Evolutionary conservation across 2,329 filamentous ascomycete genomes (phyloP), one percentile per base, ranked within the genome.

Genomic region (Penicillium thymicola): DNA sequence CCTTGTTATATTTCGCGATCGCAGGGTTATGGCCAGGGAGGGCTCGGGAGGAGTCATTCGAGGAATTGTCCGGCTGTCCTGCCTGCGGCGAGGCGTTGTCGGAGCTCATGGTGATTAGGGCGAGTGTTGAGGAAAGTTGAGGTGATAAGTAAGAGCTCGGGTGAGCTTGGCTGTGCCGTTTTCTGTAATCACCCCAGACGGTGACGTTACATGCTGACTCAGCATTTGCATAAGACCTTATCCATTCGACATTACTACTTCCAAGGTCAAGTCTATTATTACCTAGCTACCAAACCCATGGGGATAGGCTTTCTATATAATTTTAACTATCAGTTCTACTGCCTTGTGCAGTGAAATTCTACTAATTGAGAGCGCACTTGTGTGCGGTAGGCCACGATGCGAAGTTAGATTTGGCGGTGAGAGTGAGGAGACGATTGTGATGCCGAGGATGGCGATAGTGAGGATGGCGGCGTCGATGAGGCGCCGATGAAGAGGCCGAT

Each of bases 51-150:
- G 57, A 44, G 51, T 49, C 9, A 30, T 32, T 41, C n/a, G 58
- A 54, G 55, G 47, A 28, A 56, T 46, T 37, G 32, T 46, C 38
- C 13, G 11, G 40, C 27, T 40, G 41, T 34, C 44, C 54, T 30
- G 56, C 56, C 54, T 68, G 62, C 2, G 65, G 59, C 2, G 63
- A 66, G 48, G 62, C 50, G 41, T 67, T 59, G 30, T 70, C 61
- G 48, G 69, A 55, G n/a, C 59, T 63, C 69, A 71, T 71, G 37
- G 47, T 57, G 57, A 23, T 11, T 13, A 14, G 43, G 4, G n/a
- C 8, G 28, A 13, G 8, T 43, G 30, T 32, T 13, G n/a, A 8
- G 21, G 28, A 23, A 30, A n/a, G 23, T 46, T 30, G 14, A 16
- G 3, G 37, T 54, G 23, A 30, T 10, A 37, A 28, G 34, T 34